phyloP scores from a whole-genome alignment of 495 filamentous ascomycete species.

The Lasiosphaeris hirsuta region DNA sequence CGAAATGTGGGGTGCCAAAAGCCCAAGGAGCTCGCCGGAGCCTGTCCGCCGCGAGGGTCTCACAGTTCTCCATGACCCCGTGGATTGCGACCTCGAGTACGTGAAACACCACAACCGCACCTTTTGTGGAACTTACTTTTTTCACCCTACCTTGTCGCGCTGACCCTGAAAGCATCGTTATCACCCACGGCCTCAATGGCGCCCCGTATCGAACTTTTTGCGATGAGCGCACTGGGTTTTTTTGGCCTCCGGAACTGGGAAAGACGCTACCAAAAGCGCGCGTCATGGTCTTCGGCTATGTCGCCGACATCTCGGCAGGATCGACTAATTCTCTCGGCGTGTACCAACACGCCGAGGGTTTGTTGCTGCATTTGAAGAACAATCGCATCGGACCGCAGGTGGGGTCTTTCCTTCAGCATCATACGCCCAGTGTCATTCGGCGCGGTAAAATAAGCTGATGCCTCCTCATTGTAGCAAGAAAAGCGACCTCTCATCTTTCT shows the following conservation, averaged over 20 bases:
- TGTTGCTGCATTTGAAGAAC: constrained; percentile 6
- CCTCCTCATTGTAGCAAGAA: not conserved
- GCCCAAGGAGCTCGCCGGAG: not conserved
- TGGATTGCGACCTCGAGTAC: constrained; percentile 1
- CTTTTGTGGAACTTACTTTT: not conserved
- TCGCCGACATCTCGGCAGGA: constrained; percentile 2
- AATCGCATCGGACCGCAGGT: constrained; percentile 15
- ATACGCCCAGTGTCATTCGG: not conserved
- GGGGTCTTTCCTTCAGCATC: not conserved
- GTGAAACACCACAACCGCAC: not conserved
- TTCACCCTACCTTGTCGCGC: not conserved
- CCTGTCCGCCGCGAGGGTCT: constrained; percentile 6
- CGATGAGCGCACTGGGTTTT: constrained; percentile 7
- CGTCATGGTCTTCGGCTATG: constrained; percentile 16
- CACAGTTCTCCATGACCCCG: constrained; percentile 5
- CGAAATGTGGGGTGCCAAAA: too few relatives aligned
- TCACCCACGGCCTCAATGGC: constrained; percentile 13
- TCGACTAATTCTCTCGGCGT: constrained; percentile 11
- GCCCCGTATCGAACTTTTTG: constrained; percentile 9
- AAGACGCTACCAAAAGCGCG: constrained; percentile 2
- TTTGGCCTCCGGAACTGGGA: constrained; percentile 4
- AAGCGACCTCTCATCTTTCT: constrained; percentile 3
- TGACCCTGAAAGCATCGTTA: not conserved
- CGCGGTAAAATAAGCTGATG: too few relatives aligned
- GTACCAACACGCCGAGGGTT: constrained; percentile 12